Evolutionary conservation across 2,329 filamentous ascomycete genomes (phyloP).

Genomic region (Aspergillus transmontanensis): DNA sequence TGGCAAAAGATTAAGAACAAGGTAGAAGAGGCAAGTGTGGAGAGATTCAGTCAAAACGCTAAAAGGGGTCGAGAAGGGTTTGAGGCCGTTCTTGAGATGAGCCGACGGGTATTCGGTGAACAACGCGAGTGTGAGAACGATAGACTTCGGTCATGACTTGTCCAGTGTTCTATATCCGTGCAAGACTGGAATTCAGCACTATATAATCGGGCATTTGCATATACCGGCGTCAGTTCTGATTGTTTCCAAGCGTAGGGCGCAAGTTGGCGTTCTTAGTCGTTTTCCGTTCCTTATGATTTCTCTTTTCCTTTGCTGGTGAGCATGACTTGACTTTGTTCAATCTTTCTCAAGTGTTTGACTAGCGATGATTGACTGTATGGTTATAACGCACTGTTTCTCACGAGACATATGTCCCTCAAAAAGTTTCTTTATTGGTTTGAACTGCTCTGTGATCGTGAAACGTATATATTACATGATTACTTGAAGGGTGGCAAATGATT

Average conservation of each 20-base stretch:
- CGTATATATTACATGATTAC: background rate
- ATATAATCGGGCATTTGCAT: slow-evolving; percentile 37
- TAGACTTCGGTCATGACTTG: slow-evolving; percentile 32
- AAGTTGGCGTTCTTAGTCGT: slow-evolving; percentile 26
- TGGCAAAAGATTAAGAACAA: slow-evolving; percentile 97
- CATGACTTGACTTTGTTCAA: background rate
- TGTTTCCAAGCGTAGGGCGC: slow-evolving; percentile 26
- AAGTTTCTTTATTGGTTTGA: background rate
- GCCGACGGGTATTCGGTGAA: slow-evolving; percentile 85
- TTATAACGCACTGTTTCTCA: background rate
- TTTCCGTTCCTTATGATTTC: slow-evolving; percentile 5
- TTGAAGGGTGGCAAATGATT: background rate
- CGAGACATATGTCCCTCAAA: background rate
- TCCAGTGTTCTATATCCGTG: background rate
- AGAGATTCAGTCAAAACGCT: slow-evolving; percentile 89
- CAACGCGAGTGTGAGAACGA: slow-evolving; percentile 69
- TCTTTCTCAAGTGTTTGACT: background rate
- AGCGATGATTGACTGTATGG: background rate
- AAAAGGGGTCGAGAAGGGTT: slow-evolving; percentile 90
- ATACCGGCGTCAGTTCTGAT: slow-evolving; percentile 27
- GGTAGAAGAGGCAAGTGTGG: slow-evolving; percentile 89
- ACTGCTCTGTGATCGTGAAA: background rate
- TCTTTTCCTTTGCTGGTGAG: background rate
- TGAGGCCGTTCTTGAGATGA: slow-evolving; percentile 92
- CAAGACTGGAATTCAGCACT: background rate